These are phyloP conservation scores for Paraphoma sp. DNA, from an alignment of 2,329 filamentous ascomycete genomes.

Conservation along the genomic window DNA sequence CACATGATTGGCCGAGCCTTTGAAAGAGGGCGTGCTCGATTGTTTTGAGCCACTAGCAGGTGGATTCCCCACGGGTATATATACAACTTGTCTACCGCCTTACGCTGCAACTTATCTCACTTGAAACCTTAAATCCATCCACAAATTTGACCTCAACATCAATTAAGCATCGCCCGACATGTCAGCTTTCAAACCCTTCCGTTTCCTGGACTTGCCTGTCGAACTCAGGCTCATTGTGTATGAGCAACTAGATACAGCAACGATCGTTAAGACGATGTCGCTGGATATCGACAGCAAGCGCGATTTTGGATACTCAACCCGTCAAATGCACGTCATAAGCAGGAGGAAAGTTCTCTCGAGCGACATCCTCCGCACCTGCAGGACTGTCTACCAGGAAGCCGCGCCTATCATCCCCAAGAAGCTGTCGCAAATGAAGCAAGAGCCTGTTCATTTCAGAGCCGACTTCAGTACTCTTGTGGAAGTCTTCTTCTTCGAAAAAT, in stretches of 20 bases:
- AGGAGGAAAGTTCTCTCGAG: background rate
- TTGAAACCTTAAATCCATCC: too few species aligned
- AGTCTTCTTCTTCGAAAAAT: background rate
- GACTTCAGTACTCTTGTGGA: background rate
- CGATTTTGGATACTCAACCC: too few species aligned
- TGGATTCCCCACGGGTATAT: too few species aligned
- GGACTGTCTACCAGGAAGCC: background rate
- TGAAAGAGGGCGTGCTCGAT: too few species aligned
- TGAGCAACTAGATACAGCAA: background rate
- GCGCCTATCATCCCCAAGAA: background rate
- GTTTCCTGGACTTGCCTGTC: background rate
- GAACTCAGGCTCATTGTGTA: background rate
- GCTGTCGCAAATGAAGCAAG: background rate
- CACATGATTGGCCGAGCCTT: too few species aligned
- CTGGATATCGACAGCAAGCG: too few species aligned
- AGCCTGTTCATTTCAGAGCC: background rate
- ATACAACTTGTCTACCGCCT: too few species aligned
- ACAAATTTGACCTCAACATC: too few species aligned
- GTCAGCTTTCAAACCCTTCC: background rate
- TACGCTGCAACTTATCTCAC: too few species aligned
- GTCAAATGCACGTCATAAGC: background rate
- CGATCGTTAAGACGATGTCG: too few species aligned
- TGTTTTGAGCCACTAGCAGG: too few species aligned
- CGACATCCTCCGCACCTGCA: background rate
- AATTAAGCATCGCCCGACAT: background rate